Conservation (phyloP, 2,329 filamentous ascomycete genomes). For the Microdochium nivale region DNA sequence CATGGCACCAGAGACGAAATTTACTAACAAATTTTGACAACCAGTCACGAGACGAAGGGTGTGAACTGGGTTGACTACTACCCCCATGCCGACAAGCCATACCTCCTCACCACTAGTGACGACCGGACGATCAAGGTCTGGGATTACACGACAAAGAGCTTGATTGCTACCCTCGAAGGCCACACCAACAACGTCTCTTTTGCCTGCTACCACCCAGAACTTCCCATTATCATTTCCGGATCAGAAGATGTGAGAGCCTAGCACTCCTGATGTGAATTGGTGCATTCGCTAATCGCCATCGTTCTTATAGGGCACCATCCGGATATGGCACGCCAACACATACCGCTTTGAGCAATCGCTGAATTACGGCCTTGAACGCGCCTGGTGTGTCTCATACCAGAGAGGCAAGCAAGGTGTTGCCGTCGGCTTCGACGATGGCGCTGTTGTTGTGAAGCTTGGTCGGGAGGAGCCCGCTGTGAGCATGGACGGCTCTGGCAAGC, state of each 20-base stretch:
- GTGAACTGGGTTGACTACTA: slow-evolving; percentile 97
- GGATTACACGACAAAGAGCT: slow-evolving; percentile 97
- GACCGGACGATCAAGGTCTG: slow-evolving; percentile 96
- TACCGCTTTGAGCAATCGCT: slow-evolving; percentile 93
- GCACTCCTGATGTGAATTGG: neutral
- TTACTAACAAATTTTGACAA: neutral
- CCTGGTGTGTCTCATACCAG: slow-evolving; percentile 96
- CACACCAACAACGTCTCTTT: slow-evolving; percentile 98
- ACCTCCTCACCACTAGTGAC: slow-evolving; percentile 92
- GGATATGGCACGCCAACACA: slow-evolving; percentile 98
- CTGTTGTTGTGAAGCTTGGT: slow-evolving; percentile 95
- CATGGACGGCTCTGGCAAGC: slow-evolving; percentile 92
- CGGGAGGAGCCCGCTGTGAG: slow-evolving; percentile 95
- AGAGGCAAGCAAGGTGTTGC: slow-evolving; percentile 90
- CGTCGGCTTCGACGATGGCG: slow-evolving; percentile 95
- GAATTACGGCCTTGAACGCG: slow-evolving; percentile 90
- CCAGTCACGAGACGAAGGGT: slow-evolving; percentile 84
- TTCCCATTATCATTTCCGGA: slow-evolving; percentile 94
- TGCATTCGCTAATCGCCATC: neutral
- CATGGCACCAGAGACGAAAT: slow-evolving; percentile 6
- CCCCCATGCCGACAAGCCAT: slow-evolving; percentile 66
- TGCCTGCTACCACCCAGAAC: slow-evolving; percentile 92
- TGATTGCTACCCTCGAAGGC: slow-evolving; percentile 93
- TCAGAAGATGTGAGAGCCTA: slow-evolving; percentile 64
- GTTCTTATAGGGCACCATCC: slow-evolving; percentile 64